Conservation (phyloP, 1,284 basidiomycete genomes). For the Cryptococcus sp. region DNA sequence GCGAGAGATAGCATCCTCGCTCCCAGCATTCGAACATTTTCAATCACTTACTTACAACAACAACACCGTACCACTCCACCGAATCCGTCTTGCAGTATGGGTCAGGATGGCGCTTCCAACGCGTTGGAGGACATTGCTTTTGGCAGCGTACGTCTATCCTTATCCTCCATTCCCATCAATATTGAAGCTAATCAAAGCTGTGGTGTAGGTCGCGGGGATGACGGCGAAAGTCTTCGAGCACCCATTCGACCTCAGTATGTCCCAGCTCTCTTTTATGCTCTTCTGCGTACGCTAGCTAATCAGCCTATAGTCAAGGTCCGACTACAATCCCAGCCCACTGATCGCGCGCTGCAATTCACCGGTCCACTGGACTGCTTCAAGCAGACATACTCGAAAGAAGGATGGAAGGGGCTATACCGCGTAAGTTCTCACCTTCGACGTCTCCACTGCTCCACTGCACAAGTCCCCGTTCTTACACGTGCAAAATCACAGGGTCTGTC, state of each 20-base stretch:
- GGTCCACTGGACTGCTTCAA: constrained; percentile 79
- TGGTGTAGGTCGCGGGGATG: constrained; percentile 68
- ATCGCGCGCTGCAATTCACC: constrained; percentile 67
- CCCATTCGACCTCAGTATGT: constrained; percentile 73
- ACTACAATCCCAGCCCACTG: constrained; percentile 78
- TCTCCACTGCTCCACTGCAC: background rate
- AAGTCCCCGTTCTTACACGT: background rate
- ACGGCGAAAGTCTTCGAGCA: constrained; percentile 80
- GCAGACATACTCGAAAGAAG: constrained; percentile 75
- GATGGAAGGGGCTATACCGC: constrained; percentile 74
- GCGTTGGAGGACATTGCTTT: constrained; percentile 56
- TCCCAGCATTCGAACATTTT: too few relatives aligned
- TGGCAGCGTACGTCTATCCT: constrained; percentile 51
- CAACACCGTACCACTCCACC: too few relatives aligned
- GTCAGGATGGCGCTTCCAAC: constrained; percentile 14
- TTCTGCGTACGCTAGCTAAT: constrained; percentile 3
- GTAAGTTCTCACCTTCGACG: constrained; percentile 57
- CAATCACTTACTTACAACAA: too few relatives aligned
- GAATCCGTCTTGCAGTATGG: constrained; percentile 1
- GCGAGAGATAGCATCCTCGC: too few relatives aligned
- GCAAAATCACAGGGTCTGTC: constrained; percentile 70
- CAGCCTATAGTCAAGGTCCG: constrained; percentile 64
- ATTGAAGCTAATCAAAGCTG: background rate
- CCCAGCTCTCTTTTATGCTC: background rate
- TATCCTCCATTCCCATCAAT: background rate